These are phyloP conservation scores for Cordyceps militaris DNA, from an alignment of 2,329 filamentous ascomycete genomes.

Conservation along the genomic window DNA sequence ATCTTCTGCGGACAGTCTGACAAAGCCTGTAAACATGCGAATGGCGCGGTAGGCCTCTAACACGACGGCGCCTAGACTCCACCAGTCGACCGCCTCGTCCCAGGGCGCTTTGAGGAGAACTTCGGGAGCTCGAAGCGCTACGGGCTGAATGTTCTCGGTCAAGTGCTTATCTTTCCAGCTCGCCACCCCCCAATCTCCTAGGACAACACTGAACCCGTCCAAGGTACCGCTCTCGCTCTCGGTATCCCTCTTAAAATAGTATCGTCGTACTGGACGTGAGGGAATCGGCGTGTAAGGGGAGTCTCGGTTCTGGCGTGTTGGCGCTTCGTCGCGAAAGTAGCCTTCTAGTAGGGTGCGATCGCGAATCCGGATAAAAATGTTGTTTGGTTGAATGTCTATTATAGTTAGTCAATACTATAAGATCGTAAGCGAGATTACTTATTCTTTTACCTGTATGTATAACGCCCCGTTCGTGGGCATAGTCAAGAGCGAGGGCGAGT, in stretches of 20 bases:
- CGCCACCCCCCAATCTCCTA: conserved; percentile 19
- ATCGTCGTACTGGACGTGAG: conserved; percentile 9
- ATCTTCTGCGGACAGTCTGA: background rate
- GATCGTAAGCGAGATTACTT: background rate
- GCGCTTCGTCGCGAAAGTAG: conserved; percentile 12
- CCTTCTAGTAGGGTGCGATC: conserved; percentile 14
- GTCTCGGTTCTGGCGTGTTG: background rate
- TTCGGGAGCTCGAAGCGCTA: conserved; percentile 19
- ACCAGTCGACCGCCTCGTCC: conserved; percentile 17
- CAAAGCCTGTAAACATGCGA: conserved; percentile 14
- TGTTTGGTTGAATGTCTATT: conserved; percentile 20
- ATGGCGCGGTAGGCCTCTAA: conserved; percentile 15
- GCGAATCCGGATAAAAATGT: conserved; percentile 20
- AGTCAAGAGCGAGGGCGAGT: conserved; percentile 17
- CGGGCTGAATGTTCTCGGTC: conserved; percentile 18
- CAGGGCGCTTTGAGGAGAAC: conserved; percentile 19
- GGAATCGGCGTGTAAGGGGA: conserved; percentile 11
- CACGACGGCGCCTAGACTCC: conserved; percentile 19
- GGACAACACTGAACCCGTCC: conserved; percentile 13
- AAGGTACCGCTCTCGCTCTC: background rate
- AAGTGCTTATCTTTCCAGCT: conserved; percentile 19
- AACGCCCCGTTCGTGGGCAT: conserved; percentile 17
- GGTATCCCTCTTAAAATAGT: conserved; percentile 16
- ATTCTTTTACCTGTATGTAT: conserved; percentile 19
- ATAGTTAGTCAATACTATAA: background rate